Percentiles rank a stretch among this genome's conserved stretches.
Evolutionary conservation across 2,329 filamentous ascomycete species (phyloP).

Genomic region (Fusarium incarnatum): DNA sequence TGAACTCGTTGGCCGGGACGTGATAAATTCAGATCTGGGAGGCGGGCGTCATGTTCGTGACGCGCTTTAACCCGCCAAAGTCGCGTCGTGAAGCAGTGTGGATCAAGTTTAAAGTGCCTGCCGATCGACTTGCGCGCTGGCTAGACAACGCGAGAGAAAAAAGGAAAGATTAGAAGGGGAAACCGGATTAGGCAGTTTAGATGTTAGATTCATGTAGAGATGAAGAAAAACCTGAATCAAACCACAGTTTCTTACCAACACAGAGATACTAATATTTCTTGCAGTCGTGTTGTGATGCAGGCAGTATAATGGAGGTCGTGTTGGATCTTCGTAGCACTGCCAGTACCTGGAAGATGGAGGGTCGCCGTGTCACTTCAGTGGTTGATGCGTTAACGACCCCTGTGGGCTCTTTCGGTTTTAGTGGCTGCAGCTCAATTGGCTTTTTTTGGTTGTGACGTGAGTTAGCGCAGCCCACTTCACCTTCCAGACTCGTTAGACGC

Average conservation of each 20-base stretch:
- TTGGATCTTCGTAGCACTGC: constrained; percentile 12
- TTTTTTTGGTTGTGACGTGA: constrained; percentile 23
- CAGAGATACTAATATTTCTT: constrained; percentile 6
- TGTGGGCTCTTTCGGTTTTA: constrained; percentile 22
- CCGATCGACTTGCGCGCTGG: constrained; percentile 32
- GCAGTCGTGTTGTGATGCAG: constrained; percentile 25
- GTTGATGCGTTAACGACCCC: constrained; percentile 24
- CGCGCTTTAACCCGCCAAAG: constrained; percentile 48
- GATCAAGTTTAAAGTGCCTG: constrained; percentile 42
- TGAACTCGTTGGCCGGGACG: constrained; percentile 41
- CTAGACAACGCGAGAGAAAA: constrained; percentile 27
- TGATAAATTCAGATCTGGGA: constrained; percentile 49
- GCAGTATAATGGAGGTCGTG: constrained; percentile 20
- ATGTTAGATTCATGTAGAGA: neutral
- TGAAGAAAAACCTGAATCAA: constrained; percentile 2
- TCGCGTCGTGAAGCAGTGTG: constrained; percentile 50
- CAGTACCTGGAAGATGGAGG: constrained; percentile 31
- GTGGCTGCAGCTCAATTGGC: constrained; percentile 24
- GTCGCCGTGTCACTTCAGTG: constrained; percentile 38
- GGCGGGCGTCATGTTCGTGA: constrained; percentile 57
- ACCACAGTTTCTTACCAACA: constrained; percentile 1
- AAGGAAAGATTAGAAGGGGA: neutral
- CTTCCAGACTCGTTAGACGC: constrained; percentile 5
- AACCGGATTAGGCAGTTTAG: neutral
- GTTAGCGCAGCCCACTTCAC: constrained; percentile 26